These are phyloP conservation scores for Fusarium odoratissimum DNA, from an alignment of 2,329 filamentous ascomycete species.

Conservation along the genomic window DNA sequence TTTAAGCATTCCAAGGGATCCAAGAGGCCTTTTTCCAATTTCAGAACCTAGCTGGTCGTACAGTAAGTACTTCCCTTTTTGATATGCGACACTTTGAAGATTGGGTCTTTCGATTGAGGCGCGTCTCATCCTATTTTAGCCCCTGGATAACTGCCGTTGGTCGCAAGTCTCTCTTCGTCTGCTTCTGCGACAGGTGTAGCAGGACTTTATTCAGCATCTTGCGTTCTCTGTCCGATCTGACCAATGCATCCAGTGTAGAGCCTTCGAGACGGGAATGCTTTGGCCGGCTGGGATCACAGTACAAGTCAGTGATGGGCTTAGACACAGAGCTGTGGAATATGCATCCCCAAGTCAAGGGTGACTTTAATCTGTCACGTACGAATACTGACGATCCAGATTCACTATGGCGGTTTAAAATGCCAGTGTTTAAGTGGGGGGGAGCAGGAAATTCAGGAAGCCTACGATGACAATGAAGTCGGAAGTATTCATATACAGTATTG, in stretches of 20 bases:
- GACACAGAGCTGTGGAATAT: neutral
- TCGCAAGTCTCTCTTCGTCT: neutral
- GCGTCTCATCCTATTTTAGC: neutral
- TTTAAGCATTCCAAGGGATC: neutral
- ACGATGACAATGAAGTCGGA: too few relatives aligned
- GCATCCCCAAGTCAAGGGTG: neutral
- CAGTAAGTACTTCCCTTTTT: neutral
- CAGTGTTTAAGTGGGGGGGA: neutral
- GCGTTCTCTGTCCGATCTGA: neutral
- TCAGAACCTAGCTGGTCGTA: neutral
- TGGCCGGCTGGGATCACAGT: neutral
- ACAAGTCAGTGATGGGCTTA: neutral
- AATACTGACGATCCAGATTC: neutral
- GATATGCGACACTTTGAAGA: neutral
- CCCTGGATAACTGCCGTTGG: neutral
- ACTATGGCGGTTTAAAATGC: neutral
- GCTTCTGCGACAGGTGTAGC: neutral
- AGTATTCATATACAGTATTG: too few relatives aligned
- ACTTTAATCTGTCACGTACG: neutral
- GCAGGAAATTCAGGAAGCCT: neutral
- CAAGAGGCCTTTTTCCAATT: neutral
- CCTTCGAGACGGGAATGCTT: neutral
- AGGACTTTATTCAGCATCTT: neutral
- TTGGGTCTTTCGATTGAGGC: neutral
- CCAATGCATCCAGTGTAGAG: neutral